phyloP scores from a whole-genome alignment of 805 yeast species.

The Wickerhamiella parazyma region DNA sequence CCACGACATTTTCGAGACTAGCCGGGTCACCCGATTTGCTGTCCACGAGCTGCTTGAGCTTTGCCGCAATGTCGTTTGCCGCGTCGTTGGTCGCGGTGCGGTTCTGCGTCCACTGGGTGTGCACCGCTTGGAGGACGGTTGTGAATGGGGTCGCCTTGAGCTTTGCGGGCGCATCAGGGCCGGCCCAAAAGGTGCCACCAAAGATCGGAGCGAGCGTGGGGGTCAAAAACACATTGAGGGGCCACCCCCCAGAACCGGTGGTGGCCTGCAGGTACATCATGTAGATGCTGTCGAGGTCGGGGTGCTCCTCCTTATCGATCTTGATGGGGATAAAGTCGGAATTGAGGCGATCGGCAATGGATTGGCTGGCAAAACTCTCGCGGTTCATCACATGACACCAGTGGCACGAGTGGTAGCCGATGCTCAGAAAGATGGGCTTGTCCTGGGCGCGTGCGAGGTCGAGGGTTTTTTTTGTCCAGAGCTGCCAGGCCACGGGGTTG shows the following conservation, averaged over 20 bases:
- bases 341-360: slow-evolving; percentile 23
- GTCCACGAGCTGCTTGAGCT: slow-evolving; percentile 19
- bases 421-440: slow-evolving; percentile 27
- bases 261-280: slow-evolving; percentile 28
- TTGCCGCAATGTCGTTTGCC: slow-evolving; percentile 18
- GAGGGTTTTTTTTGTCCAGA: slow-evolving; percentile 25
- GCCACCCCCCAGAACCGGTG: slow-evolving; percentile 30
- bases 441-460: slow-evolving; percentile 22
- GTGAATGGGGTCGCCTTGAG: slow-evolving; percentile 18
- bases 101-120: slow-evolving; percentile 23
- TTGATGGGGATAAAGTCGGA: slow-evolving; percentile 26
- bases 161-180: slow-evolving; percentile 20
- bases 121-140: slow-evolving; percentile 23
- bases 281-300: slow-evolving; percentile 29
- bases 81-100: slow-evolving; percentile 20
- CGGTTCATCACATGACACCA: slow-evolving; percentile 30
- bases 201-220: slow-evolving; percentile 27
- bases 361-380: slow-evolving; percentile 22
- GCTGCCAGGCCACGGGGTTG: slow-evolving; percentile 29
- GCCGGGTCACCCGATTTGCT: slow-evolving; percentile 17
- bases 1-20: slow-evolving; percentile 11
- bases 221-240: slow-evolving; percentile 27
- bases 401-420: slow-evolving; percentile 29
- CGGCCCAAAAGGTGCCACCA: slow-evolving; percentile 30
- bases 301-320: slow-evolving; percentile 29